Evolutionary conservation across 805 yeast species (phyloP).

Genomic region (Cephaloascus fragrans): DNA sequence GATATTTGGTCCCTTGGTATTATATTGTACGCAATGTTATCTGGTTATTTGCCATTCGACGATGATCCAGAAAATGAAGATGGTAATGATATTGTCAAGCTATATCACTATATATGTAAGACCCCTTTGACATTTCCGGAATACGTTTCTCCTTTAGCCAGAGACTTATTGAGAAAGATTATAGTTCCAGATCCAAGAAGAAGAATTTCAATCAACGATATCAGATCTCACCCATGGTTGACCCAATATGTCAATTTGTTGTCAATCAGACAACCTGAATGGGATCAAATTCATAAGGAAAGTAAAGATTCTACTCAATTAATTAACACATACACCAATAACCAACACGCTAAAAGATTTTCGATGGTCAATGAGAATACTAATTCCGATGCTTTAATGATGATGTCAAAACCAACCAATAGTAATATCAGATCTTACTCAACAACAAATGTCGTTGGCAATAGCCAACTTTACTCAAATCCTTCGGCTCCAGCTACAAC

Average conservation of each 20-base stretch:
- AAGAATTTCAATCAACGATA: slow-evolving; percentile 59
- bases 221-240: slow-evolving; percentile 82
- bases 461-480: slow-evolving; percentile 28
- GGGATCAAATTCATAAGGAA: slow-evolving; percentile 56
- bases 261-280: slow-evolving; percentile 78
- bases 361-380: slow-evolving; percentile 34
- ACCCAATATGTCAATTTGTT: slow-evolving; percentile 75
- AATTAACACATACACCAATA: slow-evolving; percentile 9
- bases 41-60: slow-evolving; percentile 95
- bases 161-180: slow-evolving; percentile 81
- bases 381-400: slow-evolving; percentile 18
- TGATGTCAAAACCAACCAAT: slow-evolving; percentile 11
- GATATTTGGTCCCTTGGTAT: slow-evolving; percentile 98
- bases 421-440: slow-evolving; percentile 20
- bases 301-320: slow-evolving; percentile 9
- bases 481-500: slow-evolving; percentile 67
- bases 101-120: slow-evolving; percentile 84
- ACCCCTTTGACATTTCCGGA: slow-evolving; percentile 95
- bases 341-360: slow-evolving; percentile 23
- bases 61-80: slow-evolving; percentile 97
- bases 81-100: slow-evolving; percentile 84
- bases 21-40: slow-evolving; percentile 90
- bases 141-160: slow-evolving; percentile 79
- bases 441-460: slow-evolving; percentile 23
- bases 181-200: slow-evolving; percentile 77